Conservation (phyloP, 2,329 filamentous ascomycete genomes). For the Cytospora chrysosperma region DNA sequence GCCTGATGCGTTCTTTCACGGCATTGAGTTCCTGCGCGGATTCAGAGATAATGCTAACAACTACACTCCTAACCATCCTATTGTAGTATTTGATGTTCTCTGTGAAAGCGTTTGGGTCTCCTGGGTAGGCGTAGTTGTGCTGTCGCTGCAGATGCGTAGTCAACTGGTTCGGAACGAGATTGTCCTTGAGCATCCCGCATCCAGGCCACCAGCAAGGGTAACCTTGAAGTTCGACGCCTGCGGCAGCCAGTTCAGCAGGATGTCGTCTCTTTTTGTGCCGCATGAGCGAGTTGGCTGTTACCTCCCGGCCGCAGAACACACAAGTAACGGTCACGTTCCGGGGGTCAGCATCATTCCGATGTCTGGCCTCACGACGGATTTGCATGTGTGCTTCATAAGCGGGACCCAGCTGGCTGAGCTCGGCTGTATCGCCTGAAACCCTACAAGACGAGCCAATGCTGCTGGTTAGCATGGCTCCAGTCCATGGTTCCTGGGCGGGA, state of each 20-base stretch:
- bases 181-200: neutral
- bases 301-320: slow-evolving; percentile 1
- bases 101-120: slow-evolving; percentile 1
- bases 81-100: slow-evolving; percentile 5
- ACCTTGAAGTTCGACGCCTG: neutral
- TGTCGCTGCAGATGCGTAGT: slow-evolving; percentile 10
- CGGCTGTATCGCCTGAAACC: too few relatives aligned
- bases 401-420: neutral
- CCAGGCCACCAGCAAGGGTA: slow-evolving; percentile 10
- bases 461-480: neutral
- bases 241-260: slow-evolving; percentile 11
- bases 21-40: slow-evolving; percentile 8
- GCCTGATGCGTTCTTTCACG: slow-evolving; percentile 5
- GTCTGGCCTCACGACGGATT: neutral
- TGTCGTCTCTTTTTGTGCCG: slow-evolving; percentile 7
- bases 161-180: neutral
- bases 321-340: neutral
- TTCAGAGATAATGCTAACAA: slow-evolving; percentile 1
- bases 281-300: neutral
- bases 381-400: neutral
- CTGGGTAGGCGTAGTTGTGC: slow-evolving; percentile 3
- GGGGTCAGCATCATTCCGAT: neutral
- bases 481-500: neutral
- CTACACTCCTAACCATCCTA: neutral
- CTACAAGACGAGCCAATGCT: neutral